Percentiles rank a stretch among this genome's conserved stretches.
Evolutionary conservation across 2,329 filamentous ascomycete genomes (phyloP).

Genomic region (Claviceps sp.): DNA sequence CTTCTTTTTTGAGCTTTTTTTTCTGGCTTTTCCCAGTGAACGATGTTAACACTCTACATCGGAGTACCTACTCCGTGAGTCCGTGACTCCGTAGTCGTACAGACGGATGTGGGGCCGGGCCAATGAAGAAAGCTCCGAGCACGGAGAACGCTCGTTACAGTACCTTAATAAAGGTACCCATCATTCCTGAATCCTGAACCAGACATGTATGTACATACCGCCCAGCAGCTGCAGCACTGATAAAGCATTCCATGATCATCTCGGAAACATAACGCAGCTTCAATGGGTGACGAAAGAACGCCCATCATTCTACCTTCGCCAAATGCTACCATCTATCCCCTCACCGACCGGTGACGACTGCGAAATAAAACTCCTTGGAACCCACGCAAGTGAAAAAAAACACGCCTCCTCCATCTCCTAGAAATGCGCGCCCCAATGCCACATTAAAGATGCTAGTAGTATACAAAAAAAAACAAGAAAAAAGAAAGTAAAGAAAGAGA

Average conservation of each 20-base stretch:
- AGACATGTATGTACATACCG: not conserved
- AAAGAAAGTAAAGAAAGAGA: not conserved
- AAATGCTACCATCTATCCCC: not conserved
- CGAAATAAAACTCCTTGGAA: not conserved
- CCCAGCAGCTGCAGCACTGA: not conserved
- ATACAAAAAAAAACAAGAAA: slow-evolving; percentile 1
- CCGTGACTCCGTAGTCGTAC: no score
- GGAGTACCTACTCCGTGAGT: no score
- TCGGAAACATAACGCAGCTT: not conserved
- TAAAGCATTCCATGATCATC: not conserved
- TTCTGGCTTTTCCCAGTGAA: no score
- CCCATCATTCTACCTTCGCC: not conserved
- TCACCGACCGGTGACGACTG: not conserved
- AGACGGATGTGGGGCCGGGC: not conserved
- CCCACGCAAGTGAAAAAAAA: not conserved
- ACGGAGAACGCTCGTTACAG: not conserved
- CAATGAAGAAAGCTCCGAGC: slow-evolving; percentile 1
- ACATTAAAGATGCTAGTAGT: slow-evolving; percentile 1
- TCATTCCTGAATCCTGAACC: no score
- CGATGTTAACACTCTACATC: no score
- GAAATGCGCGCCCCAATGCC: not conserved
- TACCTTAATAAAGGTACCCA: no score
- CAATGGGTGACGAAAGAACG: not conserved
- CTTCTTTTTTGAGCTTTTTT: no score
- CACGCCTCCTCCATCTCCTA: not conserved